Evolutionary conservation across 1,139 yeast species (phyloP).

Genomic region (Saccharomyces hybrid): DNA sequence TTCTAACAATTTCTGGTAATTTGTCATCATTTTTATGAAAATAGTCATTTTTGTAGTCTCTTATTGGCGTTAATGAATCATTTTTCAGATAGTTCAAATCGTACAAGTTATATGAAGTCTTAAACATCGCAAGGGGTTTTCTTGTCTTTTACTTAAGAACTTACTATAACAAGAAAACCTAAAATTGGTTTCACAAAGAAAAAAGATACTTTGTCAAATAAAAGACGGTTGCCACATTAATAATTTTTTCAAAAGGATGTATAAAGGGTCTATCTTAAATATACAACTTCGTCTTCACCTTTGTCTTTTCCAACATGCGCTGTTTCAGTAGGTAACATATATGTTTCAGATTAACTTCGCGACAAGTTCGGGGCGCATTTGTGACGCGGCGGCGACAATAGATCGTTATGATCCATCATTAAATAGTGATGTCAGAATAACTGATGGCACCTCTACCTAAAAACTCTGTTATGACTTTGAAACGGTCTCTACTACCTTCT

Average conservation of each 20-base stretch:
- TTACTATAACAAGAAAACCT: background rate
- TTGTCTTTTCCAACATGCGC: background rate
- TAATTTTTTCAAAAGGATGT: background rate
- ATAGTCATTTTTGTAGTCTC: slow-evolving; percentile 28
- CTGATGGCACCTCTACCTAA: slow-evolving; percentile 86
- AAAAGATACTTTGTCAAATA: background rate
- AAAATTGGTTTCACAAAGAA: background rate
- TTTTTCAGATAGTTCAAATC: slow-evolving; percentile 20
- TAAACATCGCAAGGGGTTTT: slow-evolving; percentile 19
- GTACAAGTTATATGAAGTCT: slow-evolving; percentile 21
- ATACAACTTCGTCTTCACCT: background rate
- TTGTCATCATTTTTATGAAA: slow-evolving; percentile 24
- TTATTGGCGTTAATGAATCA: slow-evolving; percentile 28
- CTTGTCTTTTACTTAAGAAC: background rate
- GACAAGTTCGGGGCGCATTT: background rate
- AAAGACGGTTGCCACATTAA: background rate
- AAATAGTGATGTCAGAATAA: slow-evolving; percentile 14
- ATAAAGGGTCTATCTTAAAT: background rate
- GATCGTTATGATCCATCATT: background rate
- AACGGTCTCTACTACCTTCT: slow-evolving; percentile 45
- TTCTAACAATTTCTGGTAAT: slow-evolving; percentile 12
- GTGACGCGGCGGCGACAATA: background rate
- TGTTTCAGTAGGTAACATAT: background rate
- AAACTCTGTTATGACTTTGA: slow-evolving; percentile 70
- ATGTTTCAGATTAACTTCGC: background rate